Conservation (phyloP, 306 rosid genomes). For the Pueraria montana region DNA sequence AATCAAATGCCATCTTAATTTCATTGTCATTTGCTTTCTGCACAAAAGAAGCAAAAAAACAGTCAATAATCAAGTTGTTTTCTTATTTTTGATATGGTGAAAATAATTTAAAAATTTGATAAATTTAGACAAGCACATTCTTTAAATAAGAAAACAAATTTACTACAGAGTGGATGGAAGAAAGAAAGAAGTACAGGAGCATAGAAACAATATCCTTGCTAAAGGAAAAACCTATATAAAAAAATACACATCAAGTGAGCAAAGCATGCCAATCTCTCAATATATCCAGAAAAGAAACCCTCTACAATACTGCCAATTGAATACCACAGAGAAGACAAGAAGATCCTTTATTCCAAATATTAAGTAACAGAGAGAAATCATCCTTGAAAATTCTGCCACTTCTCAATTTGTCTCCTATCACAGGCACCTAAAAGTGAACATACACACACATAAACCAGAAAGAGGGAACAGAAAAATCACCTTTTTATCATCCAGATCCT, state of each 20-base stretch:
- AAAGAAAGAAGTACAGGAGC: slow-evolving; percentile 26
- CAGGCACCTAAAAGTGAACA: slow-evolving; percentile 15
- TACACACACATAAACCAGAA: not conserved
- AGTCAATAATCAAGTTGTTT: slow-evolving; percentile 30
- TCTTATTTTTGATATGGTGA: slow-evolving; percentile 30
- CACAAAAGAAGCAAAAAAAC: slow-evolving; percentile 33
- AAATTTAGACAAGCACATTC: slow-evolving; percentile 26
- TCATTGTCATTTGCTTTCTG: slow-evolving; percentile 73
- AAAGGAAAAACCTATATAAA: slow-evolving; percentile 22
- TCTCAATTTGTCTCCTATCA: slow-evolving; percentile 36
- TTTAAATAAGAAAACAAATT: slow-evolving; percentile 33
- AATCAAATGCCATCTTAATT: slow-evolving; percentile 74
- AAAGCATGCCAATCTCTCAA: slow-evolving; percentile 25
- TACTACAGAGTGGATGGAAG: not conserved
- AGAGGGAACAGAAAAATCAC: slow-evolving; percentile 52
- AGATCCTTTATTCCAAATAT: slow-evolving; percentile 16
- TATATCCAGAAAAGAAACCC: slow-evolving; percentile 35
- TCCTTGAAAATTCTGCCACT: slow-evolving; percentile 19
- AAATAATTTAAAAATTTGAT: not conserved
- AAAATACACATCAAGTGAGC: slow-evolving; percentile 3
- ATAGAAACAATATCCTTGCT: slow-evolving; percentile 33
- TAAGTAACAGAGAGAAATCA: slow-evolving; percentile 31
- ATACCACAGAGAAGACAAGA: slow-evolving; percentile 31
- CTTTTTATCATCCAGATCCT: slow-evolving; percentile 81
- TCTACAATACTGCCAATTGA: slow-evolving; percentile 10